These are phyloP conservation scores for Phytopythium helicoides DNA, from an alignment of 352 stramenopile species.

Conservation along the genomic window DNA sequence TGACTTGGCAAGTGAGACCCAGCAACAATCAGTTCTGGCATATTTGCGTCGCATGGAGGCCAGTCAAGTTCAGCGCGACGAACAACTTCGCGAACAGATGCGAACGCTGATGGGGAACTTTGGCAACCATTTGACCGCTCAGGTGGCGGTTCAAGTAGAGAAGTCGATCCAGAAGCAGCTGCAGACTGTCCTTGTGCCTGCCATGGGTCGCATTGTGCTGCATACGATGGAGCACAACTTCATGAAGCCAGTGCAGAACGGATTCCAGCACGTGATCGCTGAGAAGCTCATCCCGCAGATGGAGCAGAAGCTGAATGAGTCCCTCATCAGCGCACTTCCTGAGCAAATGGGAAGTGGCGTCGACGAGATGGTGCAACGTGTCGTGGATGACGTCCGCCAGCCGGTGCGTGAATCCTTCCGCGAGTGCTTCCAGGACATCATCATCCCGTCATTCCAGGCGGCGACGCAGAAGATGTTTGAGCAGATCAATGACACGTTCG, in stretches of 20 bases:
- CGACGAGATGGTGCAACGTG: slow-evolving; percentile 66
- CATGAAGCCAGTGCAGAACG: slow-evolving; percentile 81
- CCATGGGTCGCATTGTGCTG: slow-evolving; percentile 83
- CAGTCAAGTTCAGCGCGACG: slow-evolving; percentile 60
- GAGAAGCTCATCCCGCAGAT: slow-evolving; percentile 74
- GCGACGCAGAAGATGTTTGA: slow-evolving; percentile 90
- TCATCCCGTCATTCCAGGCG: slow-evolving; percentile 85
- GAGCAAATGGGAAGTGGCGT: slow-evolving; percentile 62
- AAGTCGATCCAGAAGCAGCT: slow-evolving; percentile 85
- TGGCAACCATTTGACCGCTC: slow-evolving; percentile 50
- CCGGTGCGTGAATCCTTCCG: slow-evolving; percentile 83
- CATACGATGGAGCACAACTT: slow-evolving; percentile 90
- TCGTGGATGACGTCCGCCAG: slow-evolving; percentile 77
- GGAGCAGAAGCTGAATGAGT: slow-evolving; percentile 69
- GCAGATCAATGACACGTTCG: slow-evolving; percentile 83
- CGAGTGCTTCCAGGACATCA: slow-evolving; percentile 83
- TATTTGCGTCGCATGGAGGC: slow-evolving; percentile 73
- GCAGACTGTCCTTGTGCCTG: slow-evolving; percentile 75
- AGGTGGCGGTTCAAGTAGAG: slow-evolving; percentile 69
- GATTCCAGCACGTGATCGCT: slow-evolving; percentile 72
- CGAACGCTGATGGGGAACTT: slow-evolving; percentile 56
- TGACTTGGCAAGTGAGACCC: slow-evolving; percentile 53
- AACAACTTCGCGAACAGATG: slow-evolving; percentile 71
- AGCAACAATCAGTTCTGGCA: slow-evolving; percentile 53
- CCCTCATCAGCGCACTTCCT: slow-evolving; percentile 49